Evolutionary conservation across 225 moss, liverwort and hornwort genomes (phyloP), one percentile per base, ranked within the genome.

Genomic region (Physcomitrellopsis africana): DNA sequence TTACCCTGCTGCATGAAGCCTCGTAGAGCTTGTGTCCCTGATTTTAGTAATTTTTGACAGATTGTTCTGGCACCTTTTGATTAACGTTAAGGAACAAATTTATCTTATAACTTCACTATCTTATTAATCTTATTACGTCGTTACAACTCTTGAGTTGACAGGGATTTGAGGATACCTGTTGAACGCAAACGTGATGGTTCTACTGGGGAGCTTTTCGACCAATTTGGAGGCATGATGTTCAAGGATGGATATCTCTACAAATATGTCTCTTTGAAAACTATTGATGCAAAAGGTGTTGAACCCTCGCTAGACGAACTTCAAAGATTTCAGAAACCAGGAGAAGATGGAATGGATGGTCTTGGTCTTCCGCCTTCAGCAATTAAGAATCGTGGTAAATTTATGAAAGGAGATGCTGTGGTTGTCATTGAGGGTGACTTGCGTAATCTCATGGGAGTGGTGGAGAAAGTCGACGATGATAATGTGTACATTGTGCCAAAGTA

Each of bases 191-290:
- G 96, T 52, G 96, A 97, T 77, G 84, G 77, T 78, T 76, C 87
- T 79, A 92, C 94, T 23, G 94, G 96, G 44, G 96, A 97, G 62
- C 89, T 94, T 53, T 94, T 97, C 79, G 96, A 97, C 66, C 86
- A 88, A 70, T 97, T 94, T 70, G 94, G 94, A 68, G 84, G 91
- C 46, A 88, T 94, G 91, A 91, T 92, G 86, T 97, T 97, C 66
- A 97, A 97, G 85, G 96, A 97, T 76, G 96, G 96, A 24, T 97
- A 97, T 75, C 72, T 94, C n/a, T 97, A 89, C 72, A 97, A 97
- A 77, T 81, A 66, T 51, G 92, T 87, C 16, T 92, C 96, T 43
- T 61, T 97, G 63, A 97, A 93, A 84, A 97, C 90, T 67, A 90
- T 97, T 43, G 96, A 97, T 84, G 90, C 94, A 2, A 97, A 87